A percentile compares a stretch with the other conserved stretches of the same genome.
Conservation (phyloP, 225 moss, liverwort and hornwort genomes). For the Antitrichia curtipendula region DNA sequence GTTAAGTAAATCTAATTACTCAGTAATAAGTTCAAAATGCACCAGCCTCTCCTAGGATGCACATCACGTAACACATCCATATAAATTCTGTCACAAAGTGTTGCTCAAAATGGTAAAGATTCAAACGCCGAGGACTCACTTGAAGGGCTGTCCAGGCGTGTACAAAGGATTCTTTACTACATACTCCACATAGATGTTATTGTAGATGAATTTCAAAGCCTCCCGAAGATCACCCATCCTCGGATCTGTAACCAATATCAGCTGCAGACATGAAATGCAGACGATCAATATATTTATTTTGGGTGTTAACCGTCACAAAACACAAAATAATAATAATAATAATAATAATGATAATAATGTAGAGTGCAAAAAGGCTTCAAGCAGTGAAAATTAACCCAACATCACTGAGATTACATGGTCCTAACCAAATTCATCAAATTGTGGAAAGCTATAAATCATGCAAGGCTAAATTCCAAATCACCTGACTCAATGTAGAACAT, state of each 20-base stretch:
- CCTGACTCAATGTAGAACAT: neutral
- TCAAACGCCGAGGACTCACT: slow-evolving; percentile 20
- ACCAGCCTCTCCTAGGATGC: neutral
- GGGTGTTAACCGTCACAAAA: neutral
- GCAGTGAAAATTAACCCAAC: neutral
- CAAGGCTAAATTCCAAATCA: neutral
- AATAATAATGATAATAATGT: neutral
- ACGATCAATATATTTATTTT: neutral
- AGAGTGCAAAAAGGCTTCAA: neutral
- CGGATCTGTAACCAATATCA: slow-evolving; percentile 85
- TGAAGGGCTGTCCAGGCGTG: slow-evolving; percentile 82
- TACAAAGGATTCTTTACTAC: slow-evolving; percentile 96
- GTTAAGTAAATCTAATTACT: neutral
- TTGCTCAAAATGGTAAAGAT: neutral
- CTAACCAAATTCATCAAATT: neutral
- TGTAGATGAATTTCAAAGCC: slow-evolving; percentile 78
- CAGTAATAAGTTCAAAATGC: neutral
- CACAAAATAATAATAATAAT: neutral
- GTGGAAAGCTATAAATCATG: neutral
- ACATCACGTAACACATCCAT: neutral
- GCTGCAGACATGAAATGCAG: slow-evolving; percentile 22
- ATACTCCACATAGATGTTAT: slow-evolving; percentile 88
- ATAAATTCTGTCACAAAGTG: neutral
- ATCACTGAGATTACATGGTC: neutral
- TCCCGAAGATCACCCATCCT: slow-evolving; percentile 93